Conservation (phyloP, 177 flowering plant species). For the Vitis hybrid region DNA sequence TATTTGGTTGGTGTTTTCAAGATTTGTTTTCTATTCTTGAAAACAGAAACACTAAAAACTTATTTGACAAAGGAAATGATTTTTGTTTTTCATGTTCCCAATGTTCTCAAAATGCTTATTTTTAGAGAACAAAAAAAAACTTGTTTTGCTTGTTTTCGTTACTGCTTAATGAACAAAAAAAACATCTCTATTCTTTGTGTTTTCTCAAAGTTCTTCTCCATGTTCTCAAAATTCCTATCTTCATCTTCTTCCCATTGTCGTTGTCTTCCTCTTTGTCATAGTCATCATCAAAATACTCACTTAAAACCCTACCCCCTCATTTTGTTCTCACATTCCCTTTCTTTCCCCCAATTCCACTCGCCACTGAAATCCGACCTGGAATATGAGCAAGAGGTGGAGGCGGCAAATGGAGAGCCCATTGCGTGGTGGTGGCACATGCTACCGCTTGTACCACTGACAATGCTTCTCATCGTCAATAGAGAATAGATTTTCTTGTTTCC, state of each 20-base stretch:
- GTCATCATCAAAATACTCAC: slow-evolving; percentile 44
- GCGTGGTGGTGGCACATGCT: not conserved
- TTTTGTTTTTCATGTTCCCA: too few species aligned
- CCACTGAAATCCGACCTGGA: slow-evolving; percentile 1
- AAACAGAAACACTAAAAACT: too few species aligned
- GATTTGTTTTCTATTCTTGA: too few species aligned
- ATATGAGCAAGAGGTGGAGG: not conserved
- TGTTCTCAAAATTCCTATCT: slow-evolving; percentile 14
- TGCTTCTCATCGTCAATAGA: slow-evolving; percentile 69
- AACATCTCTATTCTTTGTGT: too few species aligned
- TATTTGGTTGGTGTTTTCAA: too few species aligned
- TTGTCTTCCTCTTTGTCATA: slow-evolving; percentile 46
- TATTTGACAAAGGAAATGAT: too few species aligned
- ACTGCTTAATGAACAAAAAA: too few species aligned
- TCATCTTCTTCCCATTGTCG: slow-evolving; percentile 39
- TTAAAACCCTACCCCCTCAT: slow-evolving; percentile 25
- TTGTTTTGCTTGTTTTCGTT: too few species aligned
- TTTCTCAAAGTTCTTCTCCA: too few species aligned
- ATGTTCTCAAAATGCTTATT: too few species aligned
- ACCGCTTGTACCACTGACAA: slow-evolving; percentile 48
- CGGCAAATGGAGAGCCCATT: slow-evolving; percentile 13
- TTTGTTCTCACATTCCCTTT: slow-evolving; percentile 21
- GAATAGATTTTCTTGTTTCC: slow-evolving; percentile 97
- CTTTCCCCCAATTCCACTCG: slow-evolving; percentile 19
- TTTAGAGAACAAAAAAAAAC: too few species aligned